phyloP scores from a whole-genome alignment of 2,329 filamentous ascomycete genomes.

The Fusarium chuoi region DNA sequence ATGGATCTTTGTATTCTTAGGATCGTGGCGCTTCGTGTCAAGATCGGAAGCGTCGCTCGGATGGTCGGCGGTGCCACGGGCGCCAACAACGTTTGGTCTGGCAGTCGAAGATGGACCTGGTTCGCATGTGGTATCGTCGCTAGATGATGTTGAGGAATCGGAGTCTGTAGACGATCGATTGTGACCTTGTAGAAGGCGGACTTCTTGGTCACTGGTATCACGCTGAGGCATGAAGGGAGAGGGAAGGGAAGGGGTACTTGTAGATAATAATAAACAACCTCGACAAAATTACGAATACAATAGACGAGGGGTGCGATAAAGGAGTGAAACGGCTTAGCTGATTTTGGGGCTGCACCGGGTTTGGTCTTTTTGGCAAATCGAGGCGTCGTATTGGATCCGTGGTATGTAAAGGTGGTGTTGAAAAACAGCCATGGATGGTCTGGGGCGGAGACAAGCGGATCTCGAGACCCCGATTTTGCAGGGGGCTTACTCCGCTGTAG shows the following conservation, averaged over 20 bases:
- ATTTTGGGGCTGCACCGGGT: slow-evolving; percentile 30
- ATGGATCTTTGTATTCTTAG: slow-evolving; percentile 49
- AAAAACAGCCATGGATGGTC: slow-evolving; percentile 34
- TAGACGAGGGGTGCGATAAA: slow-evolving; percentile 19
- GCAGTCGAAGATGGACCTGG: slow-evolving; percentile 29
- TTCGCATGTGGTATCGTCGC: slow-evolving; percentile 45
- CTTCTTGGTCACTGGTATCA: slow-evolving; percentile 36
- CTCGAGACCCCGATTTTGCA: slow-evolving; percentile 35
- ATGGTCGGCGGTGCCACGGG: slow-evolving; percentile 37
- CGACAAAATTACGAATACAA: slow-evolving; percentile 10
- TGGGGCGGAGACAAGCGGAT: slow-evolving; percentile 33
- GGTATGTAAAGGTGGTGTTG: slow-evolving; percentile 39
- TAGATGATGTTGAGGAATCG: slow-evolving; percentile 29
- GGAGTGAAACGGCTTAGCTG: slow-evolving; percentile 25
- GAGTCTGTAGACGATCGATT: slow-evolving; percentile 29
- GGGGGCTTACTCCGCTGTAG: slow-evolving; percentile 28
- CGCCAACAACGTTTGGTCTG: slow-evolving; percentile 43
- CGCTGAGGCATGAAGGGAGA: slow-evolving; percentile 37
- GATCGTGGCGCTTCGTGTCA: slow-evolving; percentile 46
- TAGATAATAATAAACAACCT: slow-evolving; percentile 9
- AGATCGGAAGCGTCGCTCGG: slow-evolving; percentile 43
- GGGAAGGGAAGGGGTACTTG: not conserved
- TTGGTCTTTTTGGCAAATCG: slow-evolving; percentile 27
- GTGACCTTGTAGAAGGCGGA: slow-evolving; percentile 33
- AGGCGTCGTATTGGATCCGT: slow-evolving; percentile 34